Evolutionary conservation across 148 eudicot species (phyloP).

Genomic region (Silene uniflora): DNA sequence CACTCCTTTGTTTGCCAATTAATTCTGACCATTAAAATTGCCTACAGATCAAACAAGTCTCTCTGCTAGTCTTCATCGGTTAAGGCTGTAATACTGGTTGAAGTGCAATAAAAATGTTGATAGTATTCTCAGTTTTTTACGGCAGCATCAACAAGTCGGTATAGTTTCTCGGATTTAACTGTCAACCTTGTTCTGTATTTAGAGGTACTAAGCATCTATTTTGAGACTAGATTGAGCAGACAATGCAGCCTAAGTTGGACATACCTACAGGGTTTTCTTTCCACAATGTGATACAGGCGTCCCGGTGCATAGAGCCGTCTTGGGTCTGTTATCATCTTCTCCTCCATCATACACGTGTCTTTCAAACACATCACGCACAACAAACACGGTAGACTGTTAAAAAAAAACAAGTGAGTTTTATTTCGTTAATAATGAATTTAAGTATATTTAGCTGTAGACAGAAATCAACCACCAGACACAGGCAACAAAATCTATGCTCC

Average conservation of each 20-base stretch:
- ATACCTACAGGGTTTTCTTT: conserved; percentile 84
- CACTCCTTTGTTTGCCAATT: too few species aligned
- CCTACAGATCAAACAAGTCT: too few species aligned
- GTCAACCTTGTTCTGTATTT: background rate
- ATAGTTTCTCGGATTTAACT: background rate
- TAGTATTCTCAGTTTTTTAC: background rate
- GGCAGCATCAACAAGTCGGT: background rate
- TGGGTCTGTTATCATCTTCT: conserved; percentile 78
- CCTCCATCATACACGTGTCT: conserved; percentile 85
- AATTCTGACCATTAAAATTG: too few species aligned
- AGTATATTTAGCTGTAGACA: background rate
- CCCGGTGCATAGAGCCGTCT: conserved; percentile 95
- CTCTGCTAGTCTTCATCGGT: too few species aligned
- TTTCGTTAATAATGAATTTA: background rate
- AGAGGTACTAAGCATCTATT: background rate
- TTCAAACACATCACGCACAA: conserved; percentile 83
- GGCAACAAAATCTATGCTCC: background rate
- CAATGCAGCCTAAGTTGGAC: background rate
- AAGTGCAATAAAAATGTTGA: too few species aligned
- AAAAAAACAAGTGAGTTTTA: conserved; percentile 16
- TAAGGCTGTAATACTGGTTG: too few species aligned
- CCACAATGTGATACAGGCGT: conserved; percentile 96
- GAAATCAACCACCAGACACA: background rate
- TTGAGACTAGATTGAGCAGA: background rate
- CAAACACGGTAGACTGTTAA: conserved; percentile 86